These are phyloP conservation scores for Melampsora occidentalis DNA, from an alignment of 1,284 basidiomycete species.

Conservation along the genomic window DNA sequence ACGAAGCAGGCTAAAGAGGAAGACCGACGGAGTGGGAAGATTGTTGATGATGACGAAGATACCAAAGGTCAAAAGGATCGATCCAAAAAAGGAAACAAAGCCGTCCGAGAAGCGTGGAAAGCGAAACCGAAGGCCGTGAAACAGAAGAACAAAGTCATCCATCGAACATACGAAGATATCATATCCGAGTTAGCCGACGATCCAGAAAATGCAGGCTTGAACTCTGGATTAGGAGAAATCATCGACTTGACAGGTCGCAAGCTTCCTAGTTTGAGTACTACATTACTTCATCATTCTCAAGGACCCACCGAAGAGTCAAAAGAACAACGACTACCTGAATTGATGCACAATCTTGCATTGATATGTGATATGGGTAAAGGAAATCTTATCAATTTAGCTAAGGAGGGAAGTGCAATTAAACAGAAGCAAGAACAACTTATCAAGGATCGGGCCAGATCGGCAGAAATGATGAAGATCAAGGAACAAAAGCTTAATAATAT, in stretches of 20 bases:
- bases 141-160: conserved; percentile 73
- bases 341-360: conserved; percentile 87
- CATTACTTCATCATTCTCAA: conserved; percentile 68
- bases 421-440: conserved; percentile 72
- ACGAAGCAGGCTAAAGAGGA: conserved; percentile 83
- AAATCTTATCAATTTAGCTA: conserved; percentile 79
- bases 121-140: conserved; percentile 63
- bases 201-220: conserved; percentile 50
- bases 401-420: conserved; percentile 78
- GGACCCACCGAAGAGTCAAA: conserved; percentile 34
- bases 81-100: conserved; percentile 45
- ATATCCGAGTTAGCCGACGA: conserved; percentile 69
- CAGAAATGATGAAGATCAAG: conserved; percentile 62
- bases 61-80: conserved; percentile 45
- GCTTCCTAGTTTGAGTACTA: conserved; percentile 65
- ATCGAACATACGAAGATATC: conserved; percentile 94
- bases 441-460: conserved; percentile 68
- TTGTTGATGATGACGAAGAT: conserved; percentile 48
- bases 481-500: conserved; percentile 46
- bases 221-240: conserved; percentile 71
- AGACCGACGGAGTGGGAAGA: conserved; percentile 57
- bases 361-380: conserved; percentile 76
- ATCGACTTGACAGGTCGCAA: conserved; percentile 91
- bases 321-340: conserved; percentile 69
- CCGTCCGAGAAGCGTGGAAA: conserved; percentile 51